Base-by-base conservation (phyloP, 192 early-diverging fungal species). In the Coemansia sp. region DNA sequence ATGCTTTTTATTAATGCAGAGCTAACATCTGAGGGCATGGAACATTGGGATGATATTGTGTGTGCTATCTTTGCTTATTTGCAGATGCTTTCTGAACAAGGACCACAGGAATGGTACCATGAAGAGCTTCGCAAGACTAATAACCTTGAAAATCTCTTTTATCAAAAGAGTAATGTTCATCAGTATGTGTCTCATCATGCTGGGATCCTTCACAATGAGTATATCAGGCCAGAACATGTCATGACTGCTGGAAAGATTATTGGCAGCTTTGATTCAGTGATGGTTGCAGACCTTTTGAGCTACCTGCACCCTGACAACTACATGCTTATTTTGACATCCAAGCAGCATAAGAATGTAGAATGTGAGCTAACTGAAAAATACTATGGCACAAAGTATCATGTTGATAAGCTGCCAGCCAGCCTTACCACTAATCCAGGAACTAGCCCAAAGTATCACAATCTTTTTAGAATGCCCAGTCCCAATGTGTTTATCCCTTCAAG, bases 401-500 rank as follows among this genome's bases (percentile, higher is more conserved):
- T 61, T 14, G 60, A 33, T 29, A 48, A 12, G 2, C 42, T 61
- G 14, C 60, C 60, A 1, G 2, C 10, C 7, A 25, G 16, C 4
- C 38, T 61, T 11, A 55, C 52, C 6, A 45, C n/a, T 10, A 34
- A 22, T 2, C 60, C 36, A 12, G 28, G 36, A 12, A 7, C 14
- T 32, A 20, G 20, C 14, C 12, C 8, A 28, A 31, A 56, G 58
- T 30, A 60, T 30, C 25, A 7, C 22, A n/a, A 58, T 12, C 58
- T 62, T n/a, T 66, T 93, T 8, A 70, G 83, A 60, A 66, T 93
- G 34, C 90, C 90, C 2, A 60, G 30, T 4, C 78, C 81, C n/a
- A 94, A 95, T 71, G 85, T 83, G 29, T 94, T 93, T 60, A 86
- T 95, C 31, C 93, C 92, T 2, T 77, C 83, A 48, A 85, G 88